Evolutionary conservation across 2,329 filamentous ascomycete species (phyloP), one percentile per base, ranked within the genome.

Genomic region (Phaeosphaeriaceae sp.): DNA sequence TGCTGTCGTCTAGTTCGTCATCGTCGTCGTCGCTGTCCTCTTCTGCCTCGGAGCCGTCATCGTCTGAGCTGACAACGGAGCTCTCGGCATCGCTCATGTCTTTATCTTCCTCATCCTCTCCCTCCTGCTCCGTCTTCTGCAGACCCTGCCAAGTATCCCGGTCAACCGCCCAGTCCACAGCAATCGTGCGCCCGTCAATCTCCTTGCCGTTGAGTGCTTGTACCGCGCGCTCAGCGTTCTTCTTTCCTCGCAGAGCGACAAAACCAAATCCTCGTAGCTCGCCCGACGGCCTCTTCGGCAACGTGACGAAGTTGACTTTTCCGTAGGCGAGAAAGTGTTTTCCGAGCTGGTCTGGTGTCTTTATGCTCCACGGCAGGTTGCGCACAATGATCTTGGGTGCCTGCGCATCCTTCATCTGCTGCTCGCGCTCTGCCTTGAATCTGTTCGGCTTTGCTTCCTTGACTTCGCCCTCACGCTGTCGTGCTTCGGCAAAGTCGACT

Each of bases 161-260:
- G 60, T 97, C 92, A 3, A 98, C 93, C 31, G 96, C 94, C 92
- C 92, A 99, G 79, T 99, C 95, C 7, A 99, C 95, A 25, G 94
- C 95, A 60, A 99, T 79, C 9, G 89, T 90, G 69, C 95, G 86
- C 1, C 93, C 95, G 75, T 97, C 93, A 20, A 99, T 85, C 60
- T 91, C 87, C 75, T 92, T 97, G 57, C 94, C 95, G 78, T 98
- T 99, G 66, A 98, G 83, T 21, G 85, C 88, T 58, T 90, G 88
- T 56, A 99, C 83, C 1, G 95, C 95, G 75, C 89, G 92, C 77
- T 98, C 91, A 0, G 95, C 94, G 77, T 98, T 97, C 79, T 93
- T 94, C 72, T 85, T 89, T 44, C 93, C 92, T 58, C 93, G 86
- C 77, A 99, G 84, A 11, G 94, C 90, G 59, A 99, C 89, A 72